These are phyloP conservation scores for Leccinum pellstonianum DNA, from an alignment of 768 basidiomycete genomes.

Conservation along the genomic window DNA sequence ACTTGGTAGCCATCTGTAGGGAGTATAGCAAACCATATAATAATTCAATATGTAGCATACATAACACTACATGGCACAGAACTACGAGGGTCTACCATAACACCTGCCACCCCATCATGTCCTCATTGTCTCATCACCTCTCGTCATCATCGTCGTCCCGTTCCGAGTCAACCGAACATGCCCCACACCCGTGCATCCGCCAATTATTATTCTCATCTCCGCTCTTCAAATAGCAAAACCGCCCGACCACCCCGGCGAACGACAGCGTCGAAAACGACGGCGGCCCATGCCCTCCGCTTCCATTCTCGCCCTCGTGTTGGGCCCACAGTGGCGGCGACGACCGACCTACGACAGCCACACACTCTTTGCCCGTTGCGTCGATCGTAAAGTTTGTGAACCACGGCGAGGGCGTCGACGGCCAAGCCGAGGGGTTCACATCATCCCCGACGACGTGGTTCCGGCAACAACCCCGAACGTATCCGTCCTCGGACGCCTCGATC, in stretches of 20 bases:
- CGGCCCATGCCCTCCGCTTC: background rate
- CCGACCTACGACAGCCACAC: background rate
- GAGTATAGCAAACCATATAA: too few relatives aligned
- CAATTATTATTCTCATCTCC: background rate
- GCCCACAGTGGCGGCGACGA: background rate
- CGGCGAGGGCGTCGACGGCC: too few relatives aligned
- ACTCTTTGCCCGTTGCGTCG: background rate
- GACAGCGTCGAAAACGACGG: background rate
- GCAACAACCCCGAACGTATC: conserved; percentile 6
- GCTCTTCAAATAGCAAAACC: background rate
- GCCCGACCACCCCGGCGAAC: background rate
- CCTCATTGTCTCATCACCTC: too few relatives aligned
- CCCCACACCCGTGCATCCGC: background rate
- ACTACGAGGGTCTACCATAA: too few relatives aligned
- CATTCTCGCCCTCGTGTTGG: background rate
- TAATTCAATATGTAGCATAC: too few relatives aligned
- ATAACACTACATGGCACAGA: too few relatives aligned
- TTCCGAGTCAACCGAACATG: too few relatives aligned
- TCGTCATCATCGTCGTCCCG: too few relatives aligned
- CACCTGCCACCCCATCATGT: too few relatives aligned
- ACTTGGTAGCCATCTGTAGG: too few relatives aligned
- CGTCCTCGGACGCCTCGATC: conserved; percentile 6
- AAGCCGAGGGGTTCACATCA: background rate
- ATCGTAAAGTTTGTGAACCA: background rate
- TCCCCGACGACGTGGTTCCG: background rate